These are phyloP conservation scores for Didymella exigua DNA, from an alignment of 2,329 filamentous ascomycete species.

Conservation along the genomic window DNA sequence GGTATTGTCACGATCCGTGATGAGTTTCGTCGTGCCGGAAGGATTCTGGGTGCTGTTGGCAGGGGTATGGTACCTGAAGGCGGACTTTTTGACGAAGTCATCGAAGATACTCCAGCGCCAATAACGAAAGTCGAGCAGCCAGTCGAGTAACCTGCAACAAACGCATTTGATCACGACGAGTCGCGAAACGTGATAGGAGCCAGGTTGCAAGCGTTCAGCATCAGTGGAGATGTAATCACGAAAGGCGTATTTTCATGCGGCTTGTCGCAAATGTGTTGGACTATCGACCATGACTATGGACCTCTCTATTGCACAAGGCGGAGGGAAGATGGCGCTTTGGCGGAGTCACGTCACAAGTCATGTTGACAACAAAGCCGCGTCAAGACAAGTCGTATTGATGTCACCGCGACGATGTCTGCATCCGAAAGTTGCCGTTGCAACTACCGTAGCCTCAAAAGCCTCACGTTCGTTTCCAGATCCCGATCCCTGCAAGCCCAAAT, in stretches of 20 bases:
- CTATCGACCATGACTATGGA: too few relatives aligned
- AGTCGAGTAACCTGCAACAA: neutral
- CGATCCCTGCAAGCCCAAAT: constrained; percentile 1
- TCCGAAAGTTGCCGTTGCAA: constrained; percentile 6
- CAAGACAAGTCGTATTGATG: neutral
- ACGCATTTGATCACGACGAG: neutral
- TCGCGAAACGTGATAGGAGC: neutral
- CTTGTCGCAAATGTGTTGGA: neutral
- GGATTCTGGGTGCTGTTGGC: constrained; percentile 56
- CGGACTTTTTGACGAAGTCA: constrained; percentile 44
- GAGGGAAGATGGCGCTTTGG: neutral
- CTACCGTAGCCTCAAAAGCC: constrained; percentile 5
- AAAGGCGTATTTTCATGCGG: neutral
- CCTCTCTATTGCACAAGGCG: neutral
- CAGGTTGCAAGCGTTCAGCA: neutral
- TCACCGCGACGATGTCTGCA: neutral
- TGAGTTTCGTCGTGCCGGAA: constrained; percentile 81
- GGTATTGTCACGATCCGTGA: constrained; percentile 82
- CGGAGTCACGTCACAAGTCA: neutral
- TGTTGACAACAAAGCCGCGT: neutral
- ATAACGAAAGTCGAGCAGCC: constrained; percentile 4
- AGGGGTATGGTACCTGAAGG: constrained; percentile 36
- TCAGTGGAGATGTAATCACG: neutral
- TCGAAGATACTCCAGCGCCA: constrained; percentile 23
- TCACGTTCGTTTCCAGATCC: constrained; percentile 3